Evolutionary conservation across 495 filamentous ascomycete species (phyloP), one percentile per base, ranked within the genome.

Genomic region (Aspergillus sclerotioniger): DNA sequence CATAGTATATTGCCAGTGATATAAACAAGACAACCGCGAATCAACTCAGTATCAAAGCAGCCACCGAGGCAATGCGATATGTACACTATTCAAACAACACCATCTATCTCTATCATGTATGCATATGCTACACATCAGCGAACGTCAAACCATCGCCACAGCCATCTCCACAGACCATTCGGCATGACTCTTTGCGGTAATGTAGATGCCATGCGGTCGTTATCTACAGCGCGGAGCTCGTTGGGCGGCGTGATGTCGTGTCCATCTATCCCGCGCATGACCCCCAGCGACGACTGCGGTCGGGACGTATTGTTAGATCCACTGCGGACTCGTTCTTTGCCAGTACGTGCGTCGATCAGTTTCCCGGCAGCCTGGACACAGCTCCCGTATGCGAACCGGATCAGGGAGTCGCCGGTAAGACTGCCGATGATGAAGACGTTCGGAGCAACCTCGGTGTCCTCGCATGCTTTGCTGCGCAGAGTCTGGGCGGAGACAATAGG

Each of bases 381-480:
- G 10, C 86, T 79, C 1, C 85, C 85, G 25, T 85, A 82, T 1
- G 84, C 82, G 61, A 86, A 87, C 2, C 86, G 77, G 31, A 88
- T 80, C 3, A 88, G 74, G 5, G 84, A 86, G 62, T 88, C 85
- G 1, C 85, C 85, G 0, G 84, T 84, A 51, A 88, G 61, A 52
- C 85, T 87, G 9, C 85, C 85, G 35, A 86, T 80, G 41, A 82
- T 79, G 63, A 83, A 87, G n/a, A 87, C 69, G 20, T 75, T 69
- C 2, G 68, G 76, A 0, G 81, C 75, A 55, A 87, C 71, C 62
- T 87, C 81, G 20, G 86, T 66, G 53, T 80, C 77, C 17, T 74
- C 71, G 29, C 82, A 71, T 0, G 80, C 77, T 70, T 80, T 81
- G 39, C 69, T 59, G n/a, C 85, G 78, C 32, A 88, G 71, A 0